These are phyloP conservation scores for Botrytis tulipae DNA, from an alignment of 2,329 filamentous ascomycete species.

Conservation along the genomic window DNA sequence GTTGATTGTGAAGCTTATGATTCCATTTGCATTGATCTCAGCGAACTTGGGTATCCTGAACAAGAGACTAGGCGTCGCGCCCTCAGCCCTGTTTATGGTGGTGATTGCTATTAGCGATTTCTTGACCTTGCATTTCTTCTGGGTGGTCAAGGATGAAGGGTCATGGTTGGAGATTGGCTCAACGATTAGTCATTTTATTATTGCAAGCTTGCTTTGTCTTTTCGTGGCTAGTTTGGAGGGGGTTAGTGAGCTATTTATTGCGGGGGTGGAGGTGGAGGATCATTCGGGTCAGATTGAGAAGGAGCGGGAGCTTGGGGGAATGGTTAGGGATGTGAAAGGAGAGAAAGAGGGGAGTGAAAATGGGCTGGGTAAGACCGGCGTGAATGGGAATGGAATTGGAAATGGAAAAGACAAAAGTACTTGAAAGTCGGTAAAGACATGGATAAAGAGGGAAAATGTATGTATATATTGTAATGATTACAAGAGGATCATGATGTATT, in stretches of 20 bases:
- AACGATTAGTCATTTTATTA: slow-evolving; percentile 92
- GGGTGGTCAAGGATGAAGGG: slow-evolving; percentile 93
- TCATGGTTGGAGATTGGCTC: slow-evolving; percentile 97
- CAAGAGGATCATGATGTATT: neutral
- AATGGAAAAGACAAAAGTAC: slow-evolving; percentile 21
- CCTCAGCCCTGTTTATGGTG: slow-evolving; percentile 88
- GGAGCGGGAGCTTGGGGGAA: slow-evolving; percentile 34
- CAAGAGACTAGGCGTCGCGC: slow-evolving; percentile 75
- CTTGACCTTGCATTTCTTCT: slow-evolving; percentile 94
- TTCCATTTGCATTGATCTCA: slow-evolving; percentile 89
- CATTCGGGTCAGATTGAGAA: slow-evolving; percentile 30
- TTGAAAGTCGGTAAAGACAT: neutral
- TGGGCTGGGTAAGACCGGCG: slow-evolving; percentile 10
- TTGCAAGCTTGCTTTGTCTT: slow-evolving; percentile 83
- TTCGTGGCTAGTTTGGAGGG: slow-evolving; percentile 89
- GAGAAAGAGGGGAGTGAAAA: slow-evolving; percentile 25
- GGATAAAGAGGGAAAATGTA: neutral
- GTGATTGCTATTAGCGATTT: slow-evolving; percentile 91
- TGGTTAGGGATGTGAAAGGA: slow-evolving; percentile 15
- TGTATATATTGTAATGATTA: slow-evolving; percentile 6
- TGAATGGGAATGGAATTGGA: slow-evolving; percentile 24
- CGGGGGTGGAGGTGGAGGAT: slow-evolving; percentile 68
- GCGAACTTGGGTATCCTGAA: slow-evolving; percentile 95
- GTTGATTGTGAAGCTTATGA: slow-evolving; percentile 83
- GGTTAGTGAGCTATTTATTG: slow-evolving; percentile 78